Conservation (phyloP, 495 filamentous ascomycete species). For the Talaromyces ruber region DNA sequence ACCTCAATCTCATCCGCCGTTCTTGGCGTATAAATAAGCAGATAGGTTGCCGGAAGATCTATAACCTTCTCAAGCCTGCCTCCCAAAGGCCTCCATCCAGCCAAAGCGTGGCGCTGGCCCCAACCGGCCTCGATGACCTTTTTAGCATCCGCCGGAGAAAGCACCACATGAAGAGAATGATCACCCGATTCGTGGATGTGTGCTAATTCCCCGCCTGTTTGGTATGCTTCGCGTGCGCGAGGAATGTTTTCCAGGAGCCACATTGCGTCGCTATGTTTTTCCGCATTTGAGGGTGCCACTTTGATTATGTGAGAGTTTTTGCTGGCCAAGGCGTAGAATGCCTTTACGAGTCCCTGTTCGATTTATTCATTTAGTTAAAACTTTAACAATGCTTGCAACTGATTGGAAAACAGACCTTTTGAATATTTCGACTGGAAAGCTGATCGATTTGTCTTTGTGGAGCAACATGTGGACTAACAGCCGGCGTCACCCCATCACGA, state of each 20-base stretch:
- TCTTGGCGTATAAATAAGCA: constrained; percentile 80
- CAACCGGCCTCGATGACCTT: constrained; percentile 71
- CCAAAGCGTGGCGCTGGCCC: constrained; percentile 84
- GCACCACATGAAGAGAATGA: constrained; percentile 62
- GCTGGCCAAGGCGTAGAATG: constrained; percentile 16
- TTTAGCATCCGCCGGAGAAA: constrained; percentile 72
- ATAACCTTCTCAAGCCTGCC: background rate
- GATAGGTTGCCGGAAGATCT: constrained; percentile 50
- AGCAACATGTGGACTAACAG: constrained; percentile 23
- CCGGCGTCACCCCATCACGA: constrained; percentile 12
- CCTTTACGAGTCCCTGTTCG: constrained; percentile 17
- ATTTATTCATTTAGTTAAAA: background rate
- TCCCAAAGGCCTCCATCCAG: constrained; percentile 50
- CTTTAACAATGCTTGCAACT: background rate
- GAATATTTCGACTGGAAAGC: constrained; percentile 15
- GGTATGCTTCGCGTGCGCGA: constrained; percentile 37
- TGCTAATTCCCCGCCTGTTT: constrained; percentile 54
- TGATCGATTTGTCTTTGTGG: constrained; percentile 28
- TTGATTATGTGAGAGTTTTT: constrained; percentile 26
- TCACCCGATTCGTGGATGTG: constrained; percentile 69
- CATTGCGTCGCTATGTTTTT: constrained; percentile 21
- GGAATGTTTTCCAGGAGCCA: constrained; percentile 19
- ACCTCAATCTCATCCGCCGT: constrained; percentile 57
- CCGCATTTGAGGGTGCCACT: constrained; percentile 16
- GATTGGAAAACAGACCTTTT: constrained; percentile 18